These are phyloP conservation scores for Dissophora globulifera DNA, from an alignment of 192 early-diverging fungal genomes.

Conservation along the genomic window DNA sequence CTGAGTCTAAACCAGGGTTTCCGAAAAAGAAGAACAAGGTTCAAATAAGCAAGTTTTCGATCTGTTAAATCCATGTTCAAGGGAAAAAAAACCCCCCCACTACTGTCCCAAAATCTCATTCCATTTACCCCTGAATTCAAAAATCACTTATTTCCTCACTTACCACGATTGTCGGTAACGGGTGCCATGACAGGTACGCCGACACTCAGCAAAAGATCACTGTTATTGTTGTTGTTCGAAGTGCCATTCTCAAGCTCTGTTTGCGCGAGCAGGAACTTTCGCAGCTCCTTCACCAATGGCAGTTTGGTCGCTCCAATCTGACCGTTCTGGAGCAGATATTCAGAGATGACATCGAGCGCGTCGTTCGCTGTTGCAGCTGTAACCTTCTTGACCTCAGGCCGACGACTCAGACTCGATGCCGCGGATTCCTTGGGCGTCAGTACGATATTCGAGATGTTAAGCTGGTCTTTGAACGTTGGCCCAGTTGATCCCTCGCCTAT, in stretches of 20 bases:
- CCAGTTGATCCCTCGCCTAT: slow-evolving; percentile 7
- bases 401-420: slow-evolving; percentile 16
- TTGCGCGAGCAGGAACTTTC: slow-evolving; percentile 40
- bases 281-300: slow-evolving; percentile 44
- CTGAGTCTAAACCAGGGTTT: too few relatives aligned
- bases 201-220: slow-evolving; percentile 5
- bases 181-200: slow-evolving; percentile 3
- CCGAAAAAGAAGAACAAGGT: too few relatives aligned
- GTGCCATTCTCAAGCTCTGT: slow-evolving; percentile 37
- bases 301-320: slow-evolving; percentile 48
- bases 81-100: too few relatives aligned
- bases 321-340: slow-evolving; percentile 49
- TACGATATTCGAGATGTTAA: slow-evolving; percentile 15
- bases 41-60: too few relatives aligned
- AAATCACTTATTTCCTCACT: too few relatives aligned
- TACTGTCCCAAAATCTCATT: too few relatives aligned
- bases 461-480: neutral
- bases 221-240: slow-evolving; percentile 13
- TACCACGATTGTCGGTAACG: slow-evolving; percentile 11
- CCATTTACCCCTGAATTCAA: too few relatives aligned
- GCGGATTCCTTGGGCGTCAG: slow-evolving; percentile 24
- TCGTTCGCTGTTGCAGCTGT: slow-evolving; percentile 36
- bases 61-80: too few relatives aligned
- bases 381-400: slow-evolving; percentile 46
- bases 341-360: slow-evolving; percentile 49